Percentiles rank a stretch among this genome's conserved stretches.
These are phyloP conservation scores for Ampelocalamus luodianensis DNA, from an alignment of 176 grass and related monocot species.

Conservation along the genomic window DNA sequence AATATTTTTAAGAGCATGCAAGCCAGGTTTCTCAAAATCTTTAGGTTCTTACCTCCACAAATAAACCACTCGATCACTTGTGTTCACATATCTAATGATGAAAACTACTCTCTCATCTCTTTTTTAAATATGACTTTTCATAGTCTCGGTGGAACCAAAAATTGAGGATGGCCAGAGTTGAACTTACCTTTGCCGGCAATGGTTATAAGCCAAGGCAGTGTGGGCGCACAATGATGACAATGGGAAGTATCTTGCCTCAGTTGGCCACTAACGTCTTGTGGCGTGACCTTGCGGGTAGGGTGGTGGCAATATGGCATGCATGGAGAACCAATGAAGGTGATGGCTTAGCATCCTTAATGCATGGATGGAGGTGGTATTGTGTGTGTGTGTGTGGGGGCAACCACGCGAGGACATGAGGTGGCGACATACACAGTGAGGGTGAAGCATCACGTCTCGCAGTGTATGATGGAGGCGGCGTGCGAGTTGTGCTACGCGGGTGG, in stretches of 20 bases:
- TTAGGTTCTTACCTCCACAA: background rate
- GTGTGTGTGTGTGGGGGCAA: no score
- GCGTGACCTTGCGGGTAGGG: background rate
- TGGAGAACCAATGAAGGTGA: background rate
- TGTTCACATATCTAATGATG: background rate
- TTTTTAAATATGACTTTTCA: background rate
- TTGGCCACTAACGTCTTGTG: background rate
- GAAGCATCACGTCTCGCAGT: background rate
- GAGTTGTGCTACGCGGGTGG: background rate
- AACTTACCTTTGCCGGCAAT: background rate
- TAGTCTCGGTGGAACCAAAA: background rate
- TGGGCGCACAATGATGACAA: background rate
- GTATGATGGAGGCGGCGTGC: background rate
- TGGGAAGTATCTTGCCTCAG: background rate
- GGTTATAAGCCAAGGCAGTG: background rate
- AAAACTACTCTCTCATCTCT: background rate
- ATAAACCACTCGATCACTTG: background rate
- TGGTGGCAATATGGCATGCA: background rate
- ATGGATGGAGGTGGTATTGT: background rate
- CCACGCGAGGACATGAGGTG: background rate
- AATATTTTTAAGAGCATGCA: background rate
- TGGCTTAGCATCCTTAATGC: background rate
- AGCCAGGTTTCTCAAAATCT: background rate
- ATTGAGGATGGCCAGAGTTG: background rate
- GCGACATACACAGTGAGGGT: background rate